Percentiles rank a stretch among this genome's conserved stretches.
Evolutionary conservation across 73 alveolate species (phyloP).

Genomic region (Durusdinium trenchii): DNA sequence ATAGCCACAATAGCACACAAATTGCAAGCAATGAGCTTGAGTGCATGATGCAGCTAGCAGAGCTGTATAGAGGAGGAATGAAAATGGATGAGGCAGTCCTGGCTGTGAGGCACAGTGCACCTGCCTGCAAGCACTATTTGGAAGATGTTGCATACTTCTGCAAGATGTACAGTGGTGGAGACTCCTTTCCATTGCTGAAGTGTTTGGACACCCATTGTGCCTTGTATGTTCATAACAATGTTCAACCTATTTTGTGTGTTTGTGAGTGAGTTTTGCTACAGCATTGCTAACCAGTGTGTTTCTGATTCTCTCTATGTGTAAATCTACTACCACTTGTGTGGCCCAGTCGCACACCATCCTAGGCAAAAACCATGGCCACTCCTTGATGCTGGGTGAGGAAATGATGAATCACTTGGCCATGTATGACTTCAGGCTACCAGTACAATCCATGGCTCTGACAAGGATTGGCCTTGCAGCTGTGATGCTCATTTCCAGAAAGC

Average conservation of each 20-base stretch:
- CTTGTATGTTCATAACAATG: not conserved
- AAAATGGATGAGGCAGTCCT: not conserved
- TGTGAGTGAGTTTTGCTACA: too few species aligned
- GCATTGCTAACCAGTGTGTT: too few species aligned
- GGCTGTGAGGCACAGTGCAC: not conserved
- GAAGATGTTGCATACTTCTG: not conserved
- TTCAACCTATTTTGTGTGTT: not conserved
- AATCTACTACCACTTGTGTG: not conserved
- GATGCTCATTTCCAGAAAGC: not conserved
- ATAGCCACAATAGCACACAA: not conserved
- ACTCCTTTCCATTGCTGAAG: constrained; percentile 2
- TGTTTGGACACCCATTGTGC: not conserved
- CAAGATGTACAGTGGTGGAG: constrained; percentile 4
- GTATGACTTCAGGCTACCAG: not conserved
- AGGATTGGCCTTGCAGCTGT: not conserved
- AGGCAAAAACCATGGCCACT: constrained; percentile 7
- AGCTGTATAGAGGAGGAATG: not conserved
- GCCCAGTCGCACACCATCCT: not conserved
- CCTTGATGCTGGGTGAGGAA: not conserved
- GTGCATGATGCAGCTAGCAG: constrained; percentile 12
- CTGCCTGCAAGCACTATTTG: not conserved
- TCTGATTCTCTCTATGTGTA: too few species aligned
- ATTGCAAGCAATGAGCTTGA: constrained; percentile 4
- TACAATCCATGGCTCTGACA: not conserved
- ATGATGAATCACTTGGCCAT: constrained; percentile 9